A percentile compares a stretch with the other conserved stretches of the same genome.
Evolutionary conservation across 2,329 filamentous ascomycete genomes (phyloP).

Genomic region (Fusarium metavorans): DNA sequence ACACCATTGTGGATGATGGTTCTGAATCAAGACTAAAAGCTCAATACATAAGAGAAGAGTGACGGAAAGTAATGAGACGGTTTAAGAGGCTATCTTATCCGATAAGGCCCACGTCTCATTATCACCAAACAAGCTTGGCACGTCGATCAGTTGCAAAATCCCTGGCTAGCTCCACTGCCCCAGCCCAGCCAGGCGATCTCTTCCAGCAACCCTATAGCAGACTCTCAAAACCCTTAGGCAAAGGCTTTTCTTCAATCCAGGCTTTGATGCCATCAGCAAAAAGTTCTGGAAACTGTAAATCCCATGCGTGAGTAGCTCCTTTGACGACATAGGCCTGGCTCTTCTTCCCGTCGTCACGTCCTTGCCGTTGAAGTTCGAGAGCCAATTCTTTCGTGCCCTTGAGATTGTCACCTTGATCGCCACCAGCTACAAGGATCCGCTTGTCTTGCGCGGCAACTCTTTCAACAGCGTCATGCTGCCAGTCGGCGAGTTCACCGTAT

Average conservation of each 20-base stretch:
- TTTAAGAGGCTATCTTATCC: not conserved
- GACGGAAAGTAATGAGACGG: not conserved
- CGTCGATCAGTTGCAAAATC: not conserved
- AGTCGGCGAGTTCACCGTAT: constrained; percentile 37
- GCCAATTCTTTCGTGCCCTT: constrained; percentile 42
- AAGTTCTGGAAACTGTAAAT: constrained; percentile 51
- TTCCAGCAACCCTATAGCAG: not conserved
- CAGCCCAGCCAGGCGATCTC: not conserved
- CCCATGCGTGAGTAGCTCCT: constrained; percentile 53
- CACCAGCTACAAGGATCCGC: constrained; percentile 46
- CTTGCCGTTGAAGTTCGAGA: constrained; percentile 31
- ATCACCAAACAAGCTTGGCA: not conserved
- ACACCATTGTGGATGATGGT: not conserved
- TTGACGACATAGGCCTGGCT: constrained; percentile 45
- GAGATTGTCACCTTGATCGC: constrained; percentile 49
- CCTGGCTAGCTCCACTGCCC: not conserved
- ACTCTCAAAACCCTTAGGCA: constrained; percentile 38
- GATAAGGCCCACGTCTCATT: not conserved
- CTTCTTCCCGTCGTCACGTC: constrained; percentile 24
- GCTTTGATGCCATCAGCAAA: constrained; percentile 51
- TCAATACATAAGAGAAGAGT: not conserved
- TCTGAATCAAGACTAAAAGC: not conserved
- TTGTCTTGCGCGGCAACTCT: constrained; percentile 28
- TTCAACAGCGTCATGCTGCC: constrained; percentile 42
- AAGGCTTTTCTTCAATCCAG: constrained; percentile 45